phyloP scores from a whole-genome alignment of 2,329 filamentous ascomycete species.

The Penicillium sp. region DNA sequence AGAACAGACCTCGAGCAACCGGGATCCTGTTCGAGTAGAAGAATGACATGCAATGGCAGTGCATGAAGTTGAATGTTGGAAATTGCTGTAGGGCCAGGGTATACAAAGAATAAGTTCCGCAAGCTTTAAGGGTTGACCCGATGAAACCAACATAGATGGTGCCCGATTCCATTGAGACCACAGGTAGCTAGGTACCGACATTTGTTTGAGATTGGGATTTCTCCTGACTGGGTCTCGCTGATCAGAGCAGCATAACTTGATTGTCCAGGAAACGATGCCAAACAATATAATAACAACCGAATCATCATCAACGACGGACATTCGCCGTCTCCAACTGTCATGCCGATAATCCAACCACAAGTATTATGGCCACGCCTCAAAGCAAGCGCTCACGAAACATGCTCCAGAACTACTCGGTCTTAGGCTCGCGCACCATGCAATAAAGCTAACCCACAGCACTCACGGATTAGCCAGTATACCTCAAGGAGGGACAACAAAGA shows the following conservation, averaged over 20 bases:
- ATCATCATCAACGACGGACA: neutral
- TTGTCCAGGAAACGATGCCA: neutral
- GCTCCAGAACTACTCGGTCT: constrained; percentile 7
- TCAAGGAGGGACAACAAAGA: neutral
- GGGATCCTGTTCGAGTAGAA: neutral
- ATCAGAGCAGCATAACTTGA: no score
- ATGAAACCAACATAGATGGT: no score
- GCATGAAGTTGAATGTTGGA: no score
- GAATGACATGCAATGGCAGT: neutral
- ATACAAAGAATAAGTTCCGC: neutral
- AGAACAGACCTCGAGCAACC: neutral
- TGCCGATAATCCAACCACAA: neutral
- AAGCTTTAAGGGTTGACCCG: neutral
- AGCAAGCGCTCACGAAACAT: neutral
- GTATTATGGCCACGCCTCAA: neutral
- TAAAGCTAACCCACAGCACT: constrained; percentile 22
- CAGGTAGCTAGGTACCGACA: no score
- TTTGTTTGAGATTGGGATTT: neutral
- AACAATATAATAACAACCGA: neutral
- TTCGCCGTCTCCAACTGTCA: no score
- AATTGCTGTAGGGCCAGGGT: neutral
- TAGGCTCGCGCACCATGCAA: constrained; percentile 30
- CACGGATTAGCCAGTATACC: neutral
- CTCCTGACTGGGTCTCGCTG: no score
- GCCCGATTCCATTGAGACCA: no score